Conservation (phyloP, 495 filamentous ascomycete genomes). For the Neurospora africana region DNA sequence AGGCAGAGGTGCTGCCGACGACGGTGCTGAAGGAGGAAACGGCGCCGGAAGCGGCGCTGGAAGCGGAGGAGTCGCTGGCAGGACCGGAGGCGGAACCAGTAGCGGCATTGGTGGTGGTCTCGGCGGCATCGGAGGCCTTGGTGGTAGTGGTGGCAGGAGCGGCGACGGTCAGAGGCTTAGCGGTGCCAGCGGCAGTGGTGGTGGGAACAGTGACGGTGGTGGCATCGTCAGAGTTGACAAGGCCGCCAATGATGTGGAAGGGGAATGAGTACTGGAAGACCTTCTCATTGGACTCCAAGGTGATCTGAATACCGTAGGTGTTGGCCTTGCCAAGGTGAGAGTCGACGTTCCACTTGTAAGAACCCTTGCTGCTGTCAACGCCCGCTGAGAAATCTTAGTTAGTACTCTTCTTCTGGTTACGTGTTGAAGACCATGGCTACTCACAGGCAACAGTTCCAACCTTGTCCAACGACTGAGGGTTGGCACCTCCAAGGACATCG, state of each 20-base stretch:
- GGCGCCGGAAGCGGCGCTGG: conserved; percentile 3
- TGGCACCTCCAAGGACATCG: conserved; percentile 29
- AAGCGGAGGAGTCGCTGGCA: conserved; percentile 2
- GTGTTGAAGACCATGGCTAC: conserved; percentile 7
- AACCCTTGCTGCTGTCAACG: conserved; percentile 19
- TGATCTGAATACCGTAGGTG: conserved; percentile 37
- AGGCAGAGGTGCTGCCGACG: conserved; percentile 1
- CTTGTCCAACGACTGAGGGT: conserved; percentile 15
- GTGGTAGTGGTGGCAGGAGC: not conserved
- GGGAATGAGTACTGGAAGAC: conserved; percentile 42
- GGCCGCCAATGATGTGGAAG: conserved; percentile 31
- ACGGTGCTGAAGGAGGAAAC: conserved; percentile 1
- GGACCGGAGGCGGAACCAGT: conserved; percentile 1
- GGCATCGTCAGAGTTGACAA: conserved; percentile 1
- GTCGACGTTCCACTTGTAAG: conserved; percentile 30
- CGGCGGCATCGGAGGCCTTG: not conserved
- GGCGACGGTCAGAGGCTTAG: not conserved
- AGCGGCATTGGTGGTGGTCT: not conserved
- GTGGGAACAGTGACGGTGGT: conserved; percentile 1
- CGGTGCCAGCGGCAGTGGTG: not conserved
- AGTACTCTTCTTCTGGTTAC: not conserved
- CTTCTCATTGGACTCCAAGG: conserved; percentile 18
- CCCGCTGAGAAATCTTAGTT: conserved; percentile 9
- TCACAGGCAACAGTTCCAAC: conserved; percentile 29
- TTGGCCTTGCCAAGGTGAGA: conserved; percentile 23